phyloP scores from a whole-genome alignment of 306 rosid species.

The Abrus pulchellus region DNA sequence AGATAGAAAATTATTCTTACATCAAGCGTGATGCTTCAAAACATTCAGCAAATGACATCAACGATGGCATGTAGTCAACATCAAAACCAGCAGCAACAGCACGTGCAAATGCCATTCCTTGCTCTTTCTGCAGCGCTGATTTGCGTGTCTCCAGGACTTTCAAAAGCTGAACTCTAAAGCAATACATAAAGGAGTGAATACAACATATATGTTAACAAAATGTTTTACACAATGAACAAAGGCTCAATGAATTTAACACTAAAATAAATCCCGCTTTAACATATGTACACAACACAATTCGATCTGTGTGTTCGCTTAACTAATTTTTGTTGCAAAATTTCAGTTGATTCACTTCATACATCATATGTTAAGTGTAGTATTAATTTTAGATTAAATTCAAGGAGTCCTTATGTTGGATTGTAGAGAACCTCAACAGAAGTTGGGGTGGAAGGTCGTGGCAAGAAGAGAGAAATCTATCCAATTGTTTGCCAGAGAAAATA shows the following conservation, averaged over 20 bases:
- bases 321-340: neutral
- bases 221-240: constrained; percentile 33
- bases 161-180: constrained; percentile 80
- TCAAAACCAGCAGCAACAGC: constrained; percentile 98
- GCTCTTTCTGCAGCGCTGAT: constrained; percentile 88
- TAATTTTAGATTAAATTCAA: neutral
- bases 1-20: constrained; percentile 55
- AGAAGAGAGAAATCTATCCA: neutral
- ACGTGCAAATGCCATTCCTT: constrained; percentile 98
- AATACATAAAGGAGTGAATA: constrained; percentile 43
- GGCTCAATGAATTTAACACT: constrained; percentile 25
- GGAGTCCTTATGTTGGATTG: neutral
- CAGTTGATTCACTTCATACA: constrained; percentile 23
- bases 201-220: constrained; percentile 37
- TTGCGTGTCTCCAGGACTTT: constrained; percentile 92
- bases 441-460: constrained; percentile 4
- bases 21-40: constrained; percentile 89
- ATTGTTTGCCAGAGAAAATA: neutral
- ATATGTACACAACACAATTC: neutral
- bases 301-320: constrained; percentile 1
- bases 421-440: constrained; percentile 5
- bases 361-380: neutral
- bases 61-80: constrained; percentile 68
- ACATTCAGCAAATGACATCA: constrained; percentile 83
- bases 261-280: neutral